Conservation (phyloP, 2,329 filamentous ascomycete species). For the Cladosporium sp. region DNA sequence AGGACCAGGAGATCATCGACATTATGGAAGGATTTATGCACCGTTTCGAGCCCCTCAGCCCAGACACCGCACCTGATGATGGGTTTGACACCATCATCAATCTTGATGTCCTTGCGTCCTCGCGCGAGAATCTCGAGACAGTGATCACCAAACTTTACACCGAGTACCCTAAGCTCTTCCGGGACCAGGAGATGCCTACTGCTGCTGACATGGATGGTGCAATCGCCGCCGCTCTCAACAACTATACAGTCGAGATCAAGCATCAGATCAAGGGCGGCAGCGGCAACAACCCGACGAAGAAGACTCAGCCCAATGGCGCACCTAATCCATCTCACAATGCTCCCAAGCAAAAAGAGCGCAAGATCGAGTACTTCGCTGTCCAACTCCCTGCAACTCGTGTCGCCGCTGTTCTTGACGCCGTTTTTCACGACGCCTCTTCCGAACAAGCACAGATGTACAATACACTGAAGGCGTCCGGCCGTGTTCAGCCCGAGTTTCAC, state of each 20-base stretch:
- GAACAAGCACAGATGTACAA: slow-evolving; percentile 68
- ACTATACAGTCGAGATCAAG: slow-evolving; percentile 74
- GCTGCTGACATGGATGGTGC: slow-evolving; percentile 75
- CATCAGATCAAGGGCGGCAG: slow-evolving; percentile 66
- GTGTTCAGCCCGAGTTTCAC: slow-evolving; percentile 84
- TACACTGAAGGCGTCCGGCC: slow-evolving; percentile 69
- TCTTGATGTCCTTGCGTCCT: slow-evolving; percentile 74
- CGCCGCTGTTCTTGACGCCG: slow-evolving; percentile 62
- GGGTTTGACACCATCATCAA: slow-evolving; percentile 83
- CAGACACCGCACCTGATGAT: slow-evolving; percentile 68
- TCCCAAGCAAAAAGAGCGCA: slow-evolving; percentile 50
- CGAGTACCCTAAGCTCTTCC: slow-evolving; percentile 75
- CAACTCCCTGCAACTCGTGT: slow-evolving; percentile 55
- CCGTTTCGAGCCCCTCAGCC: slow-evolving; percentile 77
- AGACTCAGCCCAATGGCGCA: slow-evolving; percentile 35
- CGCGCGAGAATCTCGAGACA: slow-evolving; percentile 80
- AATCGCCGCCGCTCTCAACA: slow-evolving; percentile 70
- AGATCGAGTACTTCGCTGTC: slow-evolving; percentile 67
- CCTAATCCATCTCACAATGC: slow-evolving; percentile 21
- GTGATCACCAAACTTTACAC: slow-evolving; percentile 70
- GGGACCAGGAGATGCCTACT: slow-evolving; percentile 62
- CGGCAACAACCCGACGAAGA: slow-evolving; percentile 37
- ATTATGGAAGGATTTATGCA: slow-evolving; percentile 95
- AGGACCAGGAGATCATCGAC: slow-evolving; percentile 72
- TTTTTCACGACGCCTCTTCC: slow-evolving; percentile 62